Conservation (phyloP, 345 rosid genomes). For the Hirschfeldia incana region DNA sequence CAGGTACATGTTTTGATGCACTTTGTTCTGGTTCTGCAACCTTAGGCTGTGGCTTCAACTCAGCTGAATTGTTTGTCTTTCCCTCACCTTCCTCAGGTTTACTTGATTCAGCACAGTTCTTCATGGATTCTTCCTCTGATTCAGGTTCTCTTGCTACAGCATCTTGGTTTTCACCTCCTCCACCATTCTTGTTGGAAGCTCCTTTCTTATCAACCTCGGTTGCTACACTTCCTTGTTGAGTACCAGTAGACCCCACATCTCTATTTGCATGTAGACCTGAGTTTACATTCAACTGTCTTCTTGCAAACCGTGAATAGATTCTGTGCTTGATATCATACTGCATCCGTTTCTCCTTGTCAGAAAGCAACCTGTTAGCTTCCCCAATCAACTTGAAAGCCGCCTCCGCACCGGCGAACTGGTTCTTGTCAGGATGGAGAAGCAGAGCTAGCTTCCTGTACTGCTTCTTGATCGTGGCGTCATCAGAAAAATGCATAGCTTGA, state of each 20-base stretch:
- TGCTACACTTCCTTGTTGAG: slow-evolving; percentile 26
- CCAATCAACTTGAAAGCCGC: slow-evolving; percentile 88
- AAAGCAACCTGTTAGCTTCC: slow-evolving; percentile 68
- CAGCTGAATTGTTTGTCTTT: slow-evolving; percentile 18
- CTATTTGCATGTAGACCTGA: slow-evolving; percentile 34
- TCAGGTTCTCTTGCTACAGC: slow-evolving; percentile 9
- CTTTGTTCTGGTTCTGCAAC: slow-evolving; percentile 24
- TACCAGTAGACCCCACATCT: slow-evolving; percentile 38
- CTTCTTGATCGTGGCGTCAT: slow-evolving; percentile 64
- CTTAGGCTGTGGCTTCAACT: slow-evolving; percentile 28
- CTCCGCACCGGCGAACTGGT: slow-evolving; percentile 84
- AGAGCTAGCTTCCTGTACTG: slow-evolving; percentile 83
- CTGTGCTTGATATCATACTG: slow-evolving; percentile 57
- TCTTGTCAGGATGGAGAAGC: slow-evolving; percentile 90
- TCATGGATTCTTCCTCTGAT: background rate
- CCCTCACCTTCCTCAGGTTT: background rate
- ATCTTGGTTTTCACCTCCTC: slow-evolving; percentile 18
- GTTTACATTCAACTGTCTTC: slow-evolving; percentile 37
- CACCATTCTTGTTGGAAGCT: slow-evolving; percentile 28
- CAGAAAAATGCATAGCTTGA: slow-evolving; percentile 56
- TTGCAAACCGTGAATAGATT: slow-evolving; percentile 23
- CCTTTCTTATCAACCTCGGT: slow-evolving; percentile 33
- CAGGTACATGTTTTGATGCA: slow-evolving; percentile 31
- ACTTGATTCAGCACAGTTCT: background rate
- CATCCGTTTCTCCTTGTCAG: slow-evolving; percentile 55